A percentile compares a stretch with the other conserved stretches of the same genome.
Conservation (phyloP, 805 yeast genomes). For the Teunomyces pallodes region DNA sequence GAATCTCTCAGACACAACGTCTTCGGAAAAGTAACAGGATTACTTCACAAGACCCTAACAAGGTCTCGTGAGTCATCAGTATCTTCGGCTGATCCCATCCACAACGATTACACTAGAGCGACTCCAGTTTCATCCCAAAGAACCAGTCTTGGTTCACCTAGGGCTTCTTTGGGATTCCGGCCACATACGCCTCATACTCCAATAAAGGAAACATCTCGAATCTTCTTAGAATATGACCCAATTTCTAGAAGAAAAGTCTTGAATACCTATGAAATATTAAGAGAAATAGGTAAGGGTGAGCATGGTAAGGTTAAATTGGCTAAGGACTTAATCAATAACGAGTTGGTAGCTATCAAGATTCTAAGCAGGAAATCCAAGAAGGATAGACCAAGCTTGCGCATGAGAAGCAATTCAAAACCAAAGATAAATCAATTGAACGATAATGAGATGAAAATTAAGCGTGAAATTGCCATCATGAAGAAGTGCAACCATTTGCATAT, state of each 20-base stretch:
- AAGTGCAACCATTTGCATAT: conserved; percentile 46
- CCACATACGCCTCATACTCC: background rate
- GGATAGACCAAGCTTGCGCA: conserved; percentile 31
- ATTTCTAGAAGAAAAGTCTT: conserved; percentile 73
- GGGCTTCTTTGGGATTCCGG: background rate
- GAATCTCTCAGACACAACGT: conserved; percentile 18
- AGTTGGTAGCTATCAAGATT: conserved; percentile 88
- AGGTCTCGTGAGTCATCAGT: conserved; percentile 11
- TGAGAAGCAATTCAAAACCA: conserved; percentile 17
- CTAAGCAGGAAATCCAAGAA: conserved; percentile 63
- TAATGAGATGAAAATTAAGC: conserved; percentile 32
- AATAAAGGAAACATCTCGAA: conserved; percentile 71
- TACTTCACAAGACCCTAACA: conserved; percentile 24
- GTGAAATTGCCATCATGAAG: conserved; percentile 47
- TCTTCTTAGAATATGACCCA: conserved; percentile 86
- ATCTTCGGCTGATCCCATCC: conserved; percentile 5
- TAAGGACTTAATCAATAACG: conserved; percentile 59
- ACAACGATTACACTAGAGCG: conserved; percentile 2
- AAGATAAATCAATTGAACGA: conserved; percentile 18
- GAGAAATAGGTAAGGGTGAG: conserved; percentile 92
- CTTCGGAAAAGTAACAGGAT: conserved; percentile 32
- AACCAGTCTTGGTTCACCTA: conserved; percentile 3
- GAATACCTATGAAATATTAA: conserved; percentile 84
- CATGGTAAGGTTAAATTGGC: conserved; percentile 98
- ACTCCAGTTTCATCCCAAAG: background rate